Evolutionary conservation across 495 filamentous ascomycete genomes (phyloP), one percentile per base, ranked within the genome.

Genomic region (Neurospora intermedia): DNA sequence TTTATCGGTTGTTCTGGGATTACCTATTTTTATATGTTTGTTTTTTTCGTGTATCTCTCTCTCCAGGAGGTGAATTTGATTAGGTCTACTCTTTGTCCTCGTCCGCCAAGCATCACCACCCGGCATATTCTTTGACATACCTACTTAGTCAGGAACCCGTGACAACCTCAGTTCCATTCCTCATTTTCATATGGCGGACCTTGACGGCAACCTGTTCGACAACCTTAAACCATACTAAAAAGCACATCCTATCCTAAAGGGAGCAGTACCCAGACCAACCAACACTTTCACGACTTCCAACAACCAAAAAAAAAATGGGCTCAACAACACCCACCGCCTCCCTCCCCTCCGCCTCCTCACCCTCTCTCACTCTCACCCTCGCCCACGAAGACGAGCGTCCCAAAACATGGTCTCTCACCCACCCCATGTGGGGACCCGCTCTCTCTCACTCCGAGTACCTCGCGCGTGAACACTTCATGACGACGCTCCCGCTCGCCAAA

Each of bases 401-500:
- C 43, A 83, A 82, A 42, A 91, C 88, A 69, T 91, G 90, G 84
- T 86, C 85, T 20, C 82, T 90, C 43, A 96, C 94, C 78, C 90
- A 90, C 74, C 77, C 79, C 6, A 87, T 85, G 73, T 97, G 94
- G 94, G 88, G 91, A 23, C 89, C 89, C 20, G 86, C 88, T 1
- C 81, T 97, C 15, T 82, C 87, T 6, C 72, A 90, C 2, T 81
- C 90, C 11, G 85, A 89, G 62, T 99, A 99, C 79, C 87, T 97
- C 48, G 82, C 84, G 18, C 92, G 96, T 43, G 96, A 99, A 82
- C 81, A 85, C 31, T 87, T 90, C 76, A 88, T 98, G 4, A 82
- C 83, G 7, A 86, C 85, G n/a, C 89, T 92, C 69, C 83, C 84
- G 0, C 83, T 96, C 27, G 90, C 91, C 41, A 85, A 87, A 69